Evolutionary conservation across 805 yeast species (phyloP).

Genomic region (Pichia paraexigua): DNA sequence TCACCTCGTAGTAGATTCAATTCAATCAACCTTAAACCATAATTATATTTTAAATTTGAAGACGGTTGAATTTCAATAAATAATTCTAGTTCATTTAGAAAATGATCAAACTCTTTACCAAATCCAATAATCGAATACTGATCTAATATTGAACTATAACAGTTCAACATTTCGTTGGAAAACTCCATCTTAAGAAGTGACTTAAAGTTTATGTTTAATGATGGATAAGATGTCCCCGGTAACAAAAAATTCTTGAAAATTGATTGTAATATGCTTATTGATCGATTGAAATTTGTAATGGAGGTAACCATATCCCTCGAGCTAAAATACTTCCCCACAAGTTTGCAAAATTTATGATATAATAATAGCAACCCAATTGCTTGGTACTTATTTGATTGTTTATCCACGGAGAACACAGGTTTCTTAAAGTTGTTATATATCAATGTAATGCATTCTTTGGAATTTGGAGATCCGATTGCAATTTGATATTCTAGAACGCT

Average conservation of each 20-base stretch:
- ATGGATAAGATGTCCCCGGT: slow-evolving; percentile 6
- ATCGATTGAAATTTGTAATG: slow-evolving; percentile 35
- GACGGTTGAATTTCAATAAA: slow-evolving; percentile 29
- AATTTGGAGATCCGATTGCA: not conserved
- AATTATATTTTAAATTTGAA: slow-evolving; percentile 16
- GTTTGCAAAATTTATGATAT: slow-evolving; percentile 31
- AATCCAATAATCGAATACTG: slow-evolving; percentile 43
- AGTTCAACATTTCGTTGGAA: slow-evolving; percentile 26
- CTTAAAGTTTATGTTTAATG: slow-evolving; percentile 18
- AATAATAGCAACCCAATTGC: slow-evolving; percentile 18
- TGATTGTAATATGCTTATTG: slow-evolving; percentile 46
- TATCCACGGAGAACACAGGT: not conserved
- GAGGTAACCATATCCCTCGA: slow-evolving; percentile 24
- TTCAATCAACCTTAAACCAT: slow-evolving; percentile 17
- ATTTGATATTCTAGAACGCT: not conserved
- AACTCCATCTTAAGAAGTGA: slow-evolving; percentile 30
- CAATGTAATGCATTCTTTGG: not conserved
- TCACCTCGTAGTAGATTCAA: slow-evolving; percentile 17
- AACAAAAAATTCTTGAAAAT: slow-evolving; percentile 36
- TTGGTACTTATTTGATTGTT: slow-evolving; percentile 15
- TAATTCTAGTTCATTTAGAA: slow-evolving; percentile 40
- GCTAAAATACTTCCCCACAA: slow-evolving; percentile 22
- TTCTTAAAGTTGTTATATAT: not conserved
- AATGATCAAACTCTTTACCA: slow-evolving; percentile 50
- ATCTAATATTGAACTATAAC: slow-evolving; percentile 35